Percentiles rank a stretch among this genome's conserved stretches.
Evolutionary conservation across 345 rosid genomes (phyloP).

Genomic region (Rhizophora mangle): DNA sequence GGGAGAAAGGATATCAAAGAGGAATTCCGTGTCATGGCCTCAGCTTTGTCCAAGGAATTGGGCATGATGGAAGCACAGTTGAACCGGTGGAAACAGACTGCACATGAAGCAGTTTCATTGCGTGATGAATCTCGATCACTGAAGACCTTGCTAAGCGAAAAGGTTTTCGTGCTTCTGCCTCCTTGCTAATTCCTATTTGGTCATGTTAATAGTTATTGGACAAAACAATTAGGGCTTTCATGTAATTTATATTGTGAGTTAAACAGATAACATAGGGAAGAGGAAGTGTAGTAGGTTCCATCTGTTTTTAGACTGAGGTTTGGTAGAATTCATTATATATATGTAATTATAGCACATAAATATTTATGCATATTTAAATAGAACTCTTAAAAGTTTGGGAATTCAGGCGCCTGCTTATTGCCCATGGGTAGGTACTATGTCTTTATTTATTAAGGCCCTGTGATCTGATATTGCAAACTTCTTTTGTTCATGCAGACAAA

Average conservation of each 20-base stretch:
- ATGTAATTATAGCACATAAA: no score
- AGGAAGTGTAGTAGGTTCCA: no score
- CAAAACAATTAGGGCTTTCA: no score
- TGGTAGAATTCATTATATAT: no score
- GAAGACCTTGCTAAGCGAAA: slow-evolving; percentile 53
- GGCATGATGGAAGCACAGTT: slow-evolving; percentile 89
- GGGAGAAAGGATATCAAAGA: slow-evolving; percentile 82
- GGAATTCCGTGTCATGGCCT: slow-evolving; percentile 83
- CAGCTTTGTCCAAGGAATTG: slow-evolving; percentile 93
- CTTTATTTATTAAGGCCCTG: background rate
- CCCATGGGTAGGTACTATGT: background rate
- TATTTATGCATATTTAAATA: no score
- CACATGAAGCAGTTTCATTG: slow-evolving; percentile 68
- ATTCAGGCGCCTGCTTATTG: no score
- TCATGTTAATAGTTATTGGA: background rate
- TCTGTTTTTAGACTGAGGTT: no score
- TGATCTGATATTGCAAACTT: background rate
- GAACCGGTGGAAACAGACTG: slow-evolving; percentile 84
- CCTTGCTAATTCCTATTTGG: background rate
- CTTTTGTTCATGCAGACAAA: slow-evolving; percentile 49
- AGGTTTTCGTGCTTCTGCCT: slow-evolving; percentile 40
- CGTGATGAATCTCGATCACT: slow-evolving; percentile 63
- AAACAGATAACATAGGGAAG: no score
- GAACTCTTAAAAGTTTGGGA: no score
- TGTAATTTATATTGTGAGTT: no score